These are phyloP conservation scores for Juncus effusus DNA, from an alignment of 176 grass and related monocot species.

Conservation along the genomic window DNA sequence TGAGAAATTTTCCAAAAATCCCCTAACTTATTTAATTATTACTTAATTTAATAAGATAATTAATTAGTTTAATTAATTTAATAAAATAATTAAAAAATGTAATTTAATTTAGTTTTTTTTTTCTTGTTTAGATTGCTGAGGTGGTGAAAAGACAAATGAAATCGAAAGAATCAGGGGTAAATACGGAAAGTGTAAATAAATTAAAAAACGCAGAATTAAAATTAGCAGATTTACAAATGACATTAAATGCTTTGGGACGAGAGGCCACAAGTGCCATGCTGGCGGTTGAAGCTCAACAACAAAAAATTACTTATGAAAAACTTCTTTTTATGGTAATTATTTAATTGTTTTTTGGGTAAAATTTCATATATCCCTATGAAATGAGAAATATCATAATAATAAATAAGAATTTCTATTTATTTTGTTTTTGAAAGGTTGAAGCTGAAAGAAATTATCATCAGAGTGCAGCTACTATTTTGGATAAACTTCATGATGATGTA, in stretches of 20 bases:
- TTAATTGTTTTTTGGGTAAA: no score
- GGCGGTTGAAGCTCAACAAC: slow-evolving; percentile 86
- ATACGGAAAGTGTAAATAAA: slow-evolving; percentile 61
- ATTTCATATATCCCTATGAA: slow-evolving; percentile 7
- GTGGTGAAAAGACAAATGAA: slow-evolving; percentile 90
- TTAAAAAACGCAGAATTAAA: slow-evolving; percentile 97
- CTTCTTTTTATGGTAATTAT: slow-evolving; percentile 67
- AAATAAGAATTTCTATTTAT: not conserved
- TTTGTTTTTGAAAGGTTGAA: slow-evolving; percentile 60
- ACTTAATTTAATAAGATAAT: no score
- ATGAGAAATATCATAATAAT: slow-evolving; percentile 17
- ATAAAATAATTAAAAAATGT: no score
- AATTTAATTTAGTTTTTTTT: not conserved
- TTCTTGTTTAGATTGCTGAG: slow-evolving; percentile 82
- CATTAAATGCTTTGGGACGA: slow-evolving; percentile 70
- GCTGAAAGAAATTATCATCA: slow-evolving; percentile 94
- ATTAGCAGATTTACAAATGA: slow-evolving; percentile 75
- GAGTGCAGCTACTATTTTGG: slow-evolving; percentile 75
- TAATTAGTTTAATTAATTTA: no score
- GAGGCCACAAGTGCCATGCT: slow-evolving; percentile 96
- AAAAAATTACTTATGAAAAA: slow-evolving; percentile 64
- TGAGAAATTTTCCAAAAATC: no score
- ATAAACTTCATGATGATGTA: slow-evolving; percentile 92
- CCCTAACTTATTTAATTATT: no score
- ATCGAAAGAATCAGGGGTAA: slow-evolving; percentile 72